Percentiles rank a stretch among this genome's conserved stretches.
phyloP scores from a whole-genome alignment of 1,284 basidiomycete genomes.

The Ustilago xerochloae region DNA sequence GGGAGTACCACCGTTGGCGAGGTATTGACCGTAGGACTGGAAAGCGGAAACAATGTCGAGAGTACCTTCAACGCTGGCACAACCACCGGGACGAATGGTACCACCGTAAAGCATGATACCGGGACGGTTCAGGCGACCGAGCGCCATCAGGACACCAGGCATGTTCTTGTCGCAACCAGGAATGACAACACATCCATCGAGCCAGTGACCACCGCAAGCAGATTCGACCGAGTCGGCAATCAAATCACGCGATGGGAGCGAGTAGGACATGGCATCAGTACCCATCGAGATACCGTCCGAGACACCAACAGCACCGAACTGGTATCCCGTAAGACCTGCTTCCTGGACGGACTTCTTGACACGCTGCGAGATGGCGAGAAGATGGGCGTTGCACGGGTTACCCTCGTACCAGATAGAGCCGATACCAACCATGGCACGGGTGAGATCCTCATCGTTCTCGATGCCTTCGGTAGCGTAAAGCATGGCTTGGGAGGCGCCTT shows the following conservation, averaged over 20 bases:
- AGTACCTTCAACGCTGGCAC: constrained; percentile 50
- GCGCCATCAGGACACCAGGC: constrained; percentile 67
- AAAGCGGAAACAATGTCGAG: constrained; percentile 67
- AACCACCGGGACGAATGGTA: constrained; percentile 65
- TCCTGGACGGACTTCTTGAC: constrained; percentile 60
- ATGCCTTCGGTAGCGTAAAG: constrained; percentile 67
- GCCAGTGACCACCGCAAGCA: constrained; percentile 67
- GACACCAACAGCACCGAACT: constrained; percentile 67
- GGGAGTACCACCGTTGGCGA: constrained; percentile 60
- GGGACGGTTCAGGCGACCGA: constrained; percentile 66
- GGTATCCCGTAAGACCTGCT: constrained; percentile 66
- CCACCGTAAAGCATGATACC: constrained; percentile 68
- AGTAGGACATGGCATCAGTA: constrained; percentile 66
- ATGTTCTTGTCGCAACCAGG: constrained; percentile 69
- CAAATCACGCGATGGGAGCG: constrained; percentile 64
- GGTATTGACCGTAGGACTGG: constrained; percentile 67
- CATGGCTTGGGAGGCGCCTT: constrained; percentile 68
- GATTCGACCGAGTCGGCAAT: constrained; percentile 67
- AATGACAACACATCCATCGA: constrained; percentile 65
- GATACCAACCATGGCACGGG: constrained; percentile 66
- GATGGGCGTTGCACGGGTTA: constrained; percentile 67
- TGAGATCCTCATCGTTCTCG: constrained; percentile 61
- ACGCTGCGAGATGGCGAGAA: constrained; percentile 61
- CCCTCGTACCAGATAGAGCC: constrained; percentile 67
- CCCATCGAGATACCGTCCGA: constrained; percentile 68